A percentile compares a stretch with the other conserved stretches of the same genome.
Conservation (phyloP, 768 basidiomycete species). For the Paxillus involutus region DNA sequence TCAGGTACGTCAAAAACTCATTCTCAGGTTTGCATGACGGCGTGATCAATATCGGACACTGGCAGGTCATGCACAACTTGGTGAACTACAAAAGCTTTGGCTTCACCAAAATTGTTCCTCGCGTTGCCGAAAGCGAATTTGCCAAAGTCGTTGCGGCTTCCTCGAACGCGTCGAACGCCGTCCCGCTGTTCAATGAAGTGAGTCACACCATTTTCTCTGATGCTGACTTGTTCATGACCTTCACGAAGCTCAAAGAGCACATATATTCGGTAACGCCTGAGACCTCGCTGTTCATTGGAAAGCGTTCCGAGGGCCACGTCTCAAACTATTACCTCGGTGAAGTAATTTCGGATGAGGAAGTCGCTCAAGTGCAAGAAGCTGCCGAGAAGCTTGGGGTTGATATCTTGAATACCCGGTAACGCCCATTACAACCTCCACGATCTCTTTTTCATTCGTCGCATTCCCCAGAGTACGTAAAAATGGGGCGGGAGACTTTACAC, state of each 20-base stretch:
- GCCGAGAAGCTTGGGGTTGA: conserved; percentile 77
- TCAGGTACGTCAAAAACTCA: conserved; percentile 48
- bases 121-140: conserved; percentile 61
- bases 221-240: conserved; percentile 1
- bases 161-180: conserved; percentile 53
- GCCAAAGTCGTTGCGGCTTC: conserved; percentile 60
- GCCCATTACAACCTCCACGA: not conserved
- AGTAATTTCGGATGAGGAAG: conserved; percentile 72
- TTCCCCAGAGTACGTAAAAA: conserved; percentile 69
- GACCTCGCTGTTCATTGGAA: conserved; percentile 72
- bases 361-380: conserved; percentile 69
- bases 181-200: conserved; percentile 64
- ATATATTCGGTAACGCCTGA: conserved; percentile 72
- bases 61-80: conserved; percentile 42
- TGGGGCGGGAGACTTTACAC: conserved; percentile 56
- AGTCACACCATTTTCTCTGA: conserved; percentile 14
- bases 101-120: conserved; percentile 83
- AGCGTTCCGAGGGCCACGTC: conserved; percentile 72
- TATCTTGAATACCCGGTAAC: conserved; percentile 78
- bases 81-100: conserved; percentile 81
- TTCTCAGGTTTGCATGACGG: not conserved
- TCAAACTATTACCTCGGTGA: conserved; percentile 87
- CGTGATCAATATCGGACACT: not conserved
- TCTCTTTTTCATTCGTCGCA: not conserved
- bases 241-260: conserved; percentile 61